Evolutionary conservation across 306 rosid species (phyloP).

Genomic region (Ceratonia siliqua): DNA sequence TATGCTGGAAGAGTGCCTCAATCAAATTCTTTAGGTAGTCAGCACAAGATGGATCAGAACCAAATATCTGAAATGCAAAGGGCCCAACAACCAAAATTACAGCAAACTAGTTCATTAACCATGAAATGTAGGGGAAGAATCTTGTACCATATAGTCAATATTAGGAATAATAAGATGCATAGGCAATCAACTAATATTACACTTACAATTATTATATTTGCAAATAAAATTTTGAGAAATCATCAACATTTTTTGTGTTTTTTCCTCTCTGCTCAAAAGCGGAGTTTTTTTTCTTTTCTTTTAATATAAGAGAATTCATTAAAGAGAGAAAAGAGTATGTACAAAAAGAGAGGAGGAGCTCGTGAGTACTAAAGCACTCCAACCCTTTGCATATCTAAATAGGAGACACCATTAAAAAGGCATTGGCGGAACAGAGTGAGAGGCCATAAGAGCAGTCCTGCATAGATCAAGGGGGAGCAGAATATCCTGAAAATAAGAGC

Average conservation of each 20-base stretch:
- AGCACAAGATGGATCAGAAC: conserved; percentile 93
- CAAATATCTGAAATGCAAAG: conserved; percentile 82
- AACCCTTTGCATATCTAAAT: neutral
- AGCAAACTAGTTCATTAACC: conserved; percentile 27
- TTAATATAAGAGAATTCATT: neutral
- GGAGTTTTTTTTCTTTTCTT: neutral
- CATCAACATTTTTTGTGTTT: neutral
- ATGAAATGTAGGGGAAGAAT: conserved; percentile 2
- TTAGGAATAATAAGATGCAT: conserved; percentile 9
- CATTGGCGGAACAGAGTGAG: neutral
- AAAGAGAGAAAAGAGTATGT: neutral
- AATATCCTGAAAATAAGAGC: neutral
- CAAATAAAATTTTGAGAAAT: neutral
- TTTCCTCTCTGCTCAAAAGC: too few species aligned
- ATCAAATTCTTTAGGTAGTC: conserved; percentile 86
- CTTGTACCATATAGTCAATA: neutral
- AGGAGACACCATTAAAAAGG: neutral
- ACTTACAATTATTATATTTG: neutral
- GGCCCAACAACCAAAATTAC: conserved; percentile 35
- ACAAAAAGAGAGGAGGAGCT: neutral
- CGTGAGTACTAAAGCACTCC: neutral
- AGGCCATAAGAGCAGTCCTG: neutral
- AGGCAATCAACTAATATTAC: conserved; percentile 10
- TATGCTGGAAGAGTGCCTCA: conserved; percentile 85
- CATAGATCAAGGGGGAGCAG: neutral